A percentile compares a stretch with the other conserved stretches of the same genome.
Evolutionary conservation across 1,284 basidiomycete species (phyloP).

Genomic region (Trametes pubescens): DNA sequence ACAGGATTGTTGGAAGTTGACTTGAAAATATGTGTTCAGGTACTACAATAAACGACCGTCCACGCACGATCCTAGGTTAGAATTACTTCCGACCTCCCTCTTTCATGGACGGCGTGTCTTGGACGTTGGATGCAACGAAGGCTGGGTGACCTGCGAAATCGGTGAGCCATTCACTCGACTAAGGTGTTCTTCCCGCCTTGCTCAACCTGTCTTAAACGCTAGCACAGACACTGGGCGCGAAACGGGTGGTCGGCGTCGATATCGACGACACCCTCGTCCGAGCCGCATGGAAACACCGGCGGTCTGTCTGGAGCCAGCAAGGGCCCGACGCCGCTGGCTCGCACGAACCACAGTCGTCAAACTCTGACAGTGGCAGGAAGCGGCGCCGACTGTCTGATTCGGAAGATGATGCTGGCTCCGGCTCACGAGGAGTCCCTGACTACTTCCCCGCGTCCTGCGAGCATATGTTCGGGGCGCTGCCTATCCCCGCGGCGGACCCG

Average conservation of each 20-base stretch:
- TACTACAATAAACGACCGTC: conserved; percentile 79
- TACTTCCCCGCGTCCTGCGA: conserved; percentile 81
- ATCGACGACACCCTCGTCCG: conserved; percentile 78
- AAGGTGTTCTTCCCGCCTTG: neutral
- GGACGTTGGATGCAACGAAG: conserved; percentile 87
- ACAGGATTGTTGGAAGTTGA: neutral
- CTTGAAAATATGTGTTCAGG: conserved; percentile 42
- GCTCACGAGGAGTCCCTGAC: conserved; percentile 34
- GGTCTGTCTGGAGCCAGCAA: conserved; percentile 74
- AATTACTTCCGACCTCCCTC: conserved; percentile 60
- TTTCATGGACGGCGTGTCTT: conserved; percentile 68
- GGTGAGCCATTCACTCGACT: conserved; percentile 50
- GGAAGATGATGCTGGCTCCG: conserved; percentile 21
- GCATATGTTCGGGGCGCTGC: conserved; percentile 76
- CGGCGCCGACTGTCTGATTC: conserved; percentile 25
- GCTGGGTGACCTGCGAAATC: conserved; percentile 82
- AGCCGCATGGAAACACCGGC: conserved; percentile 73
- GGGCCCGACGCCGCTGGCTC: conserved; percentile 43
- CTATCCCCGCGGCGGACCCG: conserved; percentile 56
- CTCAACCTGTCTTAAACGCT: conserved; percentile 6
- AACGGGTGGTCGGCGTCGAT: conserved; percentile 79
- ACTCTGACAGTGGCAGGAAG: conserved; percentile 36
- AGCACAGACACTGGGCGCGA: conserved; percentile 72
- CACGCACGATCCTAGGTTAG: conserved; percentile 64
- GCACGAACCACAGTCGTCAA: neutral